Percentiles rank a stretch among this genome's conserved stretches.
Conservation (phyloP, 257 asterid genomes). For the Penstemon barbatus region DNA sequence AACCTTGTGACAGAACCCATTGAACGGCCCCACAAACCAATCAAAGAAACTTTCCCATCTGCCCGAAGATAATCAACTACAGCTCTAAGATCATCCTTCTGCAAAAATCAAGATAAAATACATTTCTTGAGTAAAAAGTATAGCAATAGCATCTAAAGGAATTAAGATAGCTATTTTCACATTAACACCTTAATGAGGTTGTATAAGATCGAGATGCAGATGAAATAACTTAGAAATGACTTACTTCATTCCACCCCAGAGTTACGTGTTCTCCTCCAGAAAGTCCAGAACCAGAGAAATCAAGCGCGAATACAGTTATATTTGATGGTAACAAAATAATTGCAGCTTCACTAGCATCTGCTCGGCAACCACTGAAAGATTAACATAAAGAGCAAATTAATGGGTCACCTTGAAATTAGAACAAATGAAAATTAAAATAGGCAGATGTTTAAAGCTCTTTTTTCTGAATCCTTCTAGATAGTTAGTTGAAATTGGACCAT, state of each 20-base stretch:
- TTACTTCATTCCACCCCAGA: slow-evolving; percentile 94
- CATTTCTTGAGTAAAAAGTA: slow-evolving; percentile 14
- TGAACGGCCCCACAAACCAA: slow-evolving; percentile 98
- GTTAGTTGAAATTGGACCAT: too few relatives aligned
- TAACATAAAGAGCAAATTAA: slow-evolving; percentile 29
- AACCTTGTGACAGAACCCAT: slow-evolving; percentile 98
- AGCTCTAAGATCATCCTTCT: slow-evolving; percentile 89
- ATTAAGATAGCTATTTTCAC: neutral
- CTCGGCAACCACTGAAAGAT: slow-evolving; percentile 81
- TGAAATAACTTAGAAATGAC: slow-evolving; percentile 31
- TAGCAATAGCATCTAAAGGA: neutral
- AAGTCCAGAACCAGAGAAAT: slow-evolving; percentile 95
- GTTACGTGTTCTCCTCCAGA: slow-evolving; percentile 97
- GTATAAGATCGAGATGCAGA: neutral
- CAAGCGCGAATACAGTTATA: slow-evolving; percentile 83
- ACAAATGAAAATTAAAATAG: neutral
- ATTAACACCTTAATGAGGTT: slow-evolving; percentile 11
- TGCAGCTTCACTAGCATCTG: slow-evolving; percentile 99
- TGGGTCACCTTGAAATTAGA: neutral
- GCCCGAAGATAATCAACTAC: slow-evolving; percentile 74
- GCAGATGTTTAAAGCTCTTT: neutral
- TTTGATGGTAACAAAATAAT: slow-evolving; percentile 82
- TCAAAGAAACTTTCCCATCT: slow-evolving; percentile 82
- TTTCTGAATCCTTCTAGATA: neutral
- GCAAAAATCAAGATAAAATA: slow-evolving; percentile 33